Evolutionary conservation across 108 stramenopile species (phyloP).

Genomic region (Cyclotella sp.): DNA sequence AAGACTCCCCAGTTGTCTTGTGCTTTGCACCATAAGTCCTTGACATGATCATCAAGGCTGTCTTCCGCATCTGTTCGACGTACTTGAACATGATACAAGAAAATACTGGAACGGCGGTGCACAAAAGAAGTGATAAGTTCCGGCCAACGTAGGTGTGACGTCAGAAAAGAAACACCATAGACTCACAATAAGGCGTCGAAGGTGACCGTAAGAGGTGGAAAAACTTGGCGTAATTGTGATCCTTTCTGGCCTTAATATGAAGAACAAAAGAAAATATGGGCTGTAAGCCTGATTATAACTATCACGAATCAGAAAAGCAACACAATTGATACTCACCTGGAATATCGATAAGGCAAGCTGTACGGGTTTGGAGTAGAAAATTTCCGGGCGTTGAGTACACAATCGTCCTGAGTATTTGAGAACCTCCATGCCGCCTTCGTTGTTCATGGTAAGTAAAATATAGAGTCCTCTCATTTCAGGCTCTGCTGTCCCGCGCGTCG

Average conservation of each 20-base stretch:
- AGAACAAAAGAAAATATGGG: neutral
- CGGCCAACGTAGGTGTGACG: neutral
- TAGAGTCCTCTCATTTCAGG: slow-evolving; percentile 85
- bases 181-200: slow-evolving; percentile 72
- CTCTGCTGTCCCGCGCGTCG: slow-evolving; percentile 83
- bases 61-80: slow-evolving; percentile 84
- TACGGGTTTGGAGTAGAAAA: slow-evolving; percentile 84
- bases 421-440: slow-evolving; percentile 94
- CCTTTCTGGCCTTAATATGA: slow-evolving; percentile 63
- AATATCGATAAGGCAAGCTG: slow-evolving; percentile 86
- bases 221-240: slow-evolving; percentile 89
- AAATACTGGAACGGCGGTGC: slow-evolving; percentile 38
- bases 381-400: slow-evolving; percentile 64
- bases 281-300: neutral
- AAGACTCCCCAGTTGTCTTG: slow-evolving; percentile 71
- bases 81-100: slow-evolving; percentile 92
- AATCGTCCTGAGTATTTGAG: slow-evolving; percentile 82
- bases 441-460: slow-evolving; percentile 86
- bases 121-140: slow-evolving; percentile 21
- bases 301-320: neutral
- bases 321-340: slow-evolving; percentile 52
- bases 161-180: neutral
- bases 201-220: slow-evolving; percentile 69
- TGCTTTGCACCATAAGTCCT: slow-evolving; percentile 76
- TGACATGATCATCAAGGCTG: slow-evolving; percentile 78